phyloP scores from a whole-genome alignment of 2,329 filamentous ascomycete genomes.

The Phaeophleospora eucalypticola region DNA sequence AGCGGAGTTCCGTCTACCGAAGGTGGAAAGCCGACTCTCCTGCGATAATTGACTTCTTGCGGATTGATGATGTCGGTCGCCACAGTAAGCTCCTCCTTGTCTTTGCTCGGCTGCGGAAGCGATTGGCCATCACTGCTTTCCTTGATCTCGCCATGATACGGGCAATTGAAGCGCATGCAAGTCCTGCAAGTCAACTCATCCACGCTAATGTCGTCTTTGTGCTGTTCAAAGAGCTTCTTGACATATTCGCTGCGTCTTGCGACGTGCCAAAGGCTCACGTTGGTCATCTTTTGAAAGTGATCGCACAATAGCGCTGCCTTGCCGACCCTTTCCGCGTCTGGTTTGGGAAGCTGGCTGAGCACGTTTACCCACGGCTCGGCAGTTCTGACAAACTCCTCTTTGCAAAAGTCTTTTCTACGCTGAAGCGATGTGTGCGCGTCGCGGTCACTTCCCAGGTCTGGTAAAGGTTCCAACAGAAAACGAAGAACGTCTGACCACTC shows the following conservation, averaged over 20 bases:
- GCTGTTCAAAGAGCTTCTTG: conserved; percentile 11
- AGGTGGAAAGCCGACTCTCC: conserved; percentile 23
- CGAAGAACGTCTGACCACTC: conserved; percentile 37
- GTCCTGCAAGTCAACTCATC: conserved; percentile 27
- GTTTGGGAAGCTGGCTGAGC: conserved; percentile 28
- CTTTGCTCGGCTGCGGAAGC: conserved; percentile 4
- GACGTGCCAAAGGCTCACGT: conserved; percentile 41
- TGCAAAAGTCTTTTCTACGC: conserved; percentile 23
- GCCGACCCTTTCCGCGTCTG: conserved; percentile 24
- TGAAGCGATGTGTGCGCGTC: conserved; percentile 17
- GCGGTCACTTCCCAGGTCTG: conserved; percentile 18
- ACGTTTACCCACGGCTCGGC: conserved; percentile 32
- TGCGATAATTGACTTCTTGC: conserved; percentile 28
- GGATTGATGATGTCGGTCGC: conserved; percentile 33
- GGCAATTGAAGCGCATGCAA: conserved; percentile 33
- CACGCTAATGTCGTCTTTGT: conserved; percentile 3
- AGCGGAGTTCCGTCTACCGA: conserved; percentile 4
- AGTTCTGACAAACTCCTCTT: conserved; percentile 33
- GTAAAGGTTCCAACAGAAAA: conserved; percentile 36
- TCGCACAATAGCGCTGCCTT: conserved; percentile 36
- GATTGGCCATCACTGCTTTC: conserved; percentile 25
- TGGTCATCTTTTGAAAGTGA: conserved; percentile 33
- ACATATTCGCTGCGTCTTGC: conserved; percentile 29
- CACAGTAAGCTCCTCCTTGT: conserved; percentile 18
- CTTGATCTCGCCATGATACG: conserved; percentile 39